phyloP scores from a whole-genome alignment of 2,329 filamentous ascomycete genomes.

The Pseudocercospora fijiensis region DNA sequence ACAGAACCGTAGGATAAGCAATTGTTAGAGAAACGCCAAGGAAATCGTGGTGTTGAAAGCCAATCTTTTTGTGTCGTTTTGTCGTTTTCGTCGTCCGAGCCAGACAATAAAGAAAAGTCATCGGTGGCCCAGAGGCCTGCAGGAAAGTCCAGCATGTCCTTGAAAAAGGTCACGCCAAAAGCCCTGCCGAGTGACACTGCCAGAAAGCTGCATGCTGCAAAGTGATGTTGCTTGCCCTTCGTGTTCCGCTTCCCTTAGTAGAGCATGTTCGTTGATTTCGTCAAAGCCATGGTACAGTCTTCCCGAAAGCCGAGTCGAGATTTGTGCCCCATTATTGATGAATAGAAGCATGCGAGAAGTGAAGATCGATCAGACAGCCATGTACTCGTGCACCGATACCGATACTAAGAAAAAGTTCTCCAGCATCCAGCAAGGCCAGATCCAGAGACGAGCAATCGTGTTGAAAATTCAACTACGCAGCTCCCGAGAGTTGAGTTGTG shows the following conservation, averaged over 20 bases:
- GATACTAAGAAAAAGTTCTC: slow-evolving; percentile 32
- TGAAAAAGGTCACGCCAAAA: slow-evolving; percentile 34
- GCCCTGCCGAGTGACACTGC: slow-evolving; percentile 44
- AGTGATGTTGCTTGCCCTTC: slow-evolving; percentile 17
- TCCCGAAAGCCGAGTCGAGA: slow-evolving; percentile 8
- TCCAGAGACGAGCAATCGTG: slow-evolving; percentile 23
- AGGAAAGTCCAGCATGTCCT: slow-evolving; percentile 25
- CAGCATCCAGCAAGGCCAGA: slow-evolving; percentile 25
- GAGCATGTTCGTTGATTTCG: slow-evolving; percentile 17
- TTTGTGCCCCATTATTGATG: slow-evolving; percentile 7
- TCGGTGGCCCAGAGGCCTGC: slow-evolving; percentile 25
- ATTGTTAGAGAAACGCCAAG: slow-evolving; percentile 15
- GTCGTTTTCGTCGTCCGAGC: slow-evolving; percentile 13
- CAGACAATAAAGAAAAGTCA: slow-evolving; percentile 13
- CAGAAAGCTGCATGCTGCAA: slow-evolving; percentile 32
- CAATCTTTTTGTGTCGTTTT: slow-evolving; percentile 17
- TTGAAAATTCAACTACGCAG: slow-evolving; percentile 23
- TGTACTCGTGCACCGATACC: slow-evolving; percentile 35
- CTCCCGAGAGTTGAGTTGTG: slow-evolving; percentile 33
- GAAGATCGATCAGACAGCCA: slow-evolving; percentile 30
- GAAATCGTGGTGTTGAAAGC: slow-evolving; percentile 17
- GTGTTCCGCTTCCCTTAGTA: slow-evolving; percentile 20
- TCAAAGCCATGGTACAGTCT: slow-evolving; percentile 9
- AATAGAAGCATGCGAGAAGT: slow-evolving; percentile 30
- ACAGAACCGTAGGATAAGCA: slow-evolving; percentile 1